phyloP scores from a whole-genome alignment of 805 yeast species.

The Cyberlindnera xylosilytica region DNA sequence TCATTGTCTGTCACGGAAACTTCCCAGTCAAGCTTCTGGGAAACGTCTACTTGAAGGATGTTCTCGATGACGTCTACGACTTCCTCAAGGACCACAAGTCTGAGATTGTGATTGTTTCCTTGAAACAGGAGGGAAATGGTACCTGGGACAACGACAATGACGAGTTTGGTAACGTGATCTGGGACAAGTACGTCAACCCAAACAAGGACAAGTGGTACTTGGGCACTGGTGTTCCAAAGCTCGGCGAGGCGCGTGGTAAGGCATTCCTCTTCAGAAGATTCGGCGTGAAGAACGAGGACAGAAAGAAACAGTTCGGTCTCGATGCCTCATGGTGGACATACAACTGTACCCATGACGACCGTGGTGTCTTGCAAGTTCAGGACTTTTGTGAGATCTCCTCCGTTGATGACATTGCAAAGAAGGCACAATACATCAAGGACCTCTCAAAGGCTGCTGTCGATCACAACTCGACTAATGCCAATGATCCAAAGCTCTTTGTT shows the following conservation, averaged over 20 bases:
- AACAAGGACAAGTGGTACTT: slow-evolving; percentile 59
- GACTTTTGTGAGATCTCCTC: slow-evolving; percentile 66
- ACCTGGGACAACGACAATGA: slow-evolving; percentile 60
- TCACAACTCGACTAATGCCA: slow-evolving; percentile 40
- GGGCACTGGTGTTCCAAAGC: slow-evolving; percentile 49
- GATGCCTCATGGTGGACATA: slow-evolving; percentile 67
- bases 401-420: slow-evolving; percentile 51
- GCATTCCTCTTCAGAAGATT: slow-evolving; percentile 66
- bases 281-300: slow-evolving; percentile 50
- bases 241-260: slow-evolving; percentile 67
- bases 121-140: slow-evolving; percentile 73
- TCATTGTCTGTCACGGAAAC: slow-evolving; percentile 71
- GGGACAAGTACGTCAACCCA: slow-evolving; percentile 52
- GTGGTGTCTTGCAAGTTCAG: slow-evolving; percentile 62
- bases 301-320: slow-evolving; percentile 51
- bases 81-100: slow-evolving; percentile 50
- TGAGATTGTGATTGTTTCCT: slow-evolving; percentile 63
- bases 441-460: slow-evolving; percentile 52
- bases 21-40: slow-evolving; percentile 67
- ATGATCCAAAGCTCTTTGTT: slow-evolving; percentile 55
- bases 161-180: slow-evolving; percentile 61
- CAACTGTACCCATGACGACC: slow-evolving; percentile 63
- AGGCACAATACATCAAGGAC: slow-evolving; percentile 53
- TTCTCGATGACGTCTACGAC: slow-evolving; percentile 54
- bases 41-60: slow-evolving; percentile 48